Base-by-base conservation (phyloP, 345 rosid genomes). In the Brassica carinata region DNA sequence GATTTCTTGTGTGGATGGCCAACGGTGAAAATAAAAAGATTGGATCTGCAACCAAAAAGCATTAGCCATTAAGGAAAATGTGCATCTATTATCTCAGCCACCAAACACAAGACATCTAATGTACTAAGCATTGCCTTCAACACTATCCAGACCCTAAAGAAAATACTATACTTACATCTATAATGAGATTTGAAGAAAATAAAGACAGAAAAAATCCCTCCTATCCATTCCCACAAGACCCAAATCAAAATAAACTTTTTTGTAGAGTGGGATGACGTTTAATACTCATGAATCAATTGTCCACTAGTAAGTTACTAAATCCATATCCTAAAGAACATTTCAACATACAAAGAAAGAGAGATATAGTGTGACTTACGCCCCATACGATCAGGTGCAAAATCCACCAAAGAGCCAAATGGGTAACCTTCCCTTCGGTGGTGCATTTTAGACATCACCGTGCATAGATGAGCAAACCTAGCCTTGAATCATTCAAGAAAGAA, bases 401-500 rank as follows among this genome's bases (percentile, higher is more conserved):
- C 99, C 7, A 96, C 97, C 84, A 96, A 85, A 33, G 97, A 90
- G 72, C 99, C 98, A 88, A 96, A 96, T 17, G 98, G 99, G 76
- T 96, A 96, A 34, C 99, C 98, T 90, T 91, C 93, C 77, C 99
- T 84, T 34, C 97, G 88, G 78, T 96, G 99, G 87, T 96, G 99
- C 97, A 93, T 92, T 81, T 86, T 89, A 76, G 98, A 96, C 97
- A 93, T 96, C 71, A 91, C 86, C 6, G 99, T 90, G 89, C 98
- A 96, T 71, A 96, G 81, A 87, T 96, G 98, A 84, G 98, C 99
- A 86, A 90, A 96, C 85, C 97, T 90, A 36, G 99, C 97, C 99
- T 96, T 86, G 76, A 85, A 84, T 65, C 64, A 75, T 30, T 30
- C 5, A 9, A 31, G 8, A 53, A 14, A 53, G 8, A 1, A 63